Conservation (phyloP, 306 rosid genomes). For the Gleditsia sinensis region DNA sequence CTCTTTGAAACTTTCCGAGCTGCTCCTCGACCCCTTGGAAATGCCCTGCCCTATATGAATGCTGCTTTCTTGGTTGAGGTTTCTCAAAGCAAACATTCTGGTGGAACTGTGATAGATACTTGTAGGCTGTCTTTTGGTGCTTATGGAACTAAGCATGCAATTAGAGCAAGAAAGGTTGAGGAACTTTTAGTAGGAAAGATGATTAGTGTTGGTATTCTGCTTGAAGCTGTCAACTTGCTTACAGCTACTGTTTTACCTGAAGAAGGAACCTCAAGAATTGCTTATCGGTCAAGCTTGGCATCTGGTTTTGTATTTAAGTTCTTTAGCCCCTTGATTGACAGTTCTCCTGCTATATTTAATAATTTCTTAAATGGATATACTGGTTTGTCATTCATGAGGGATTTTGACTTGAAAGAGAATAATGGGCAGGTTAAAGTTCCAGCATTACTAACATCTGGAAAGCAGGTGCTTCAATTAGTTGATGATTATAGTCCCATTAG, state of each 20-base stretch:
- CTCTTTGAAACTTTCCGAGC: slow-evolving; percentile 78
- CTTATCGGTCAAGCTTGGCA: slow-evolving; percentile 78
- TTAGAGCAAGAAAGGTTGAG: slow-evolving; percentile 76
- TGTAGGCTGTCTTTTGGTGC: slow-evolving; percentile 82
- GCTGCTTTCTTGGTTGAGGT: slow-evolving; percentile 78
- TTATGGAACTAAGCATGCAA: slow-evolving; percentile 66
- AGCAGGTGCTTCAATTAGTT: slow-evolving; percentile 57
- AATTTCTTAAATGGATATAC: slow-evolving; percentile 28
- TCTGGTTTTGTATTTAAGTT: slow-evolving; percentile 73
- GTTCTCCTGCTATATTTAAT: slow-evolving; percentile 19
- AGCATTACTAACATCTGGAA: slow-evolving; percentile 59
- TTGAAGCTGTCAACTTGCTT: slow-evolving; percentile 57
- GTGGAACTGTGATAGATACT: slow-evolving; percentile 42
- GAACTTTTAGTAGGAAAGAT: slow-evolving; percentile 62
- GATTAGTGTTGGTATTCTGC: slow-evolving; percentile 47
- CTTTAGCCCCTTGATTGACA: slow-evolving; percentile 56
- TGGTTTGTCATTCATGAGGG: neutral
- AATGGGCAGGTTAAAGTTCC: slow-evolving; percentile 26
- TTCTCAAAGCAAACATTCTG: slow-evolving; percentile 48
- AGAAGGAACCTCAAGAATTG: slow-evolving; percentile 50
- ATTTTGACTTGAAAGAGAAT: slow-evolving; percentile 31
- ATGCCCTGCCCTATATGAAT: slow-evolving; percentile 68
- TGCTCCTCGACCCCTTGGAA: slow-evolving; percentile 85
- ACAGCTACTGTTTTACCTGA: slow-evolving; percentile 53
- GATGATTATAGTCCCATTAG: slow-evolving; percentile 68